phyloP scores from a whole-genome alignment of 352 stramenopile species.

The Peronospora farinosa region DNA sequence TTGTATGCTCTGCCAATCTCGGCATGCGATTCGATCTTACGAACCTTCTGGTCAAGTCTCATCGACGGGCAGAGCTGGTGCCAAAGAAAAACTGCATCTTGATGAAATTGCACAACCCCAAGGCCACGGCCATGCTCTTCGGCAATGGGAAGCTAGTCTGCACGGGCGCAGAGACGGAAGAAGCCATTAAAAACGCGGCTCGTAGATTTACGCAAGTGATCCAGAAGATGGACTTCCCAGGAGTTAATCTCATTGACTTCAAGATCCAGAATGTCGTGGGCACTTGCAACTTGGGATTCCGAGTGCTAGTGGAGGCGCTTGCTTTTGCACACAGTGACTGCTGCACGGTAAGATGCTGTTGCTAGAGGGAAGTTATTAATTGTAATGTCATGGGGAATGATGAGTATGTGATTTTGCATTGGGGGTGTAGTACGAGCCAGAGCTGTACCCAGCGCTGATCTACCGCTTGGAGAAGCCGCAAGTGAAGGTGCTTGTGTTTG shows the following conservation, averaged over 20 bases:
- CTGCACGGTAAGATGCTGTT: constrained; percentile 48
- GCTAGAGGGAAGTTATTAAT: not conserved
- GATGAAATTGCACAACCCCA: constrained; percentile 69
- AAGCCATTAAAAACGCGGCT: constrained; percentile 65
- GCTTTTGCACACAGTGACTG: constrained; percentile 65
- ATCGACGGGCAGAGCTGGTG: constrained; percentile 64
- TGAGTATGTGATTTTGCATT: not conserved
- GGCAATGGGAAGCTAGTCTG: constrained; percentile 80
- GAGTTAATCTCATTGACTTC: constrained; percentile 83
- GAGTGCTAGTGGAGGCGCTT: constrained; percentile 76
- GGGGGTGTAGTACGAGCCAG: constrained; percentile 91
- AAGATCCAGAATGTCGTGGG: constrained; percentile 85
- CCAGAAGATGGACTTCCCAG: constrained; percentile 80
- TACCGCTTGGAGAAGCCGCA: constrained; percentile 95
- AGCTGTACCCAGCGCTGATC: constrained; percentile 98
- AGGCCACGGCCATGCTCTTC: constrained; percentile 78
- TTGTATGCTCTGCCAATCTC: constrained; percentile 73
- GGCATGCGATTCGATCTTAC: constrained; percentile 77
- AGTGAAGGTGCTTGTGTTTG: constrained; percentile 98
- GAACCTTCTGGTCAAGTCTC: constrained; percentile 66
- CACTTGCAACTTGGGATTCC: constrained; percentile 61
- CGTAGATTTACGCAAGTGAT: constrained; percentile 81
- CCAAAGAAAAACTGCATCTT: constrained; percentile 85
- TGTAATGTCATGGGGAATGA: not conserved
- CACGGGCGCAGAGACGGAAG: constrained; percentile 64